A percentile compares a stretch with the other conserved stretches of the same genome.
Evolutionary conservation across 257 asterid genomes (phyloP).

Genomic region (Salvia miltiorrhiza): DNA sequence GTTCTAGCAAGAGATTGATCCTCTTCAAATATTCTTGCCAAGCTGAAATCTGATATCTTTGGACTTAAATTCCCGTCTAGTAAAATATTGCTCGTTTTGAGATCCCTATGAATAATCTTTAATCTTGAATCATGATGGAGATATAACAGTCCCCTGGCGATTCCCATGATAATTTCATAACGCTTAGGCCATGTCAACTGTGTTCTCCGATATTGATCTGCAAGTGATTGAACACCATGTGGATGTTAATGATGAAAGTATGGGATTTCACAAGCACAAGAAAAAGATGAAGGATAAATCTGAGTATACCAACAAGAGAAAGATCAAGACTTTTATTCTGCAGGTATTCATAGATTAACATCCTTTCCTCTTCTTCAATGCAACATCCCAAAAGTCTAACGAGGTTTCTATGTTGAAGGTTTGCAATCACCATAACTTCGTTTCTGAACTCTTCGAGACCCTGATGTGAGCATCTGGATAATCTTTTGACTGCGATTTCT

Average conservation of each 20-base stretch:
- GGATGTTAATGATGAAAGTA: neutral
- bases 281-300: neutral
- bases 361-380: slow-evolving; percentile 34
- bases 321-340: slow-evolving; percentile 27
- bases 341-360: slow-evolving; percentile 28
- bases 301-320: slow-evolving; percentile 19
- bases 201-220: slow-evolving; percentile 21
- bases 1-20: slow-evolving; percentile 29
- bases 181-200: slow-evolving; percentile 36
- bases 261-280: neutral
- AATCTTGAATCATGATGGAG: slow-evolving; percentile 49
- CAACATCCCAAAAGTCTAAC: slow-evolving; percentile 49
- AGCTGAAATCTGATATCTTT: slow-evolving; percentile 35
- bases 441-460: slow-evolving; percentile 35
- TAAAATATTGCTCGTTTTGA: slow-evolving; percentile 35
- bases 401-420: slow-evolving; percentile 48
- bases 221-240: neutral
- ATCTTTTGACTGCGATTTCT: slow-evolving; percentile 46
- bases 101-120: slow-evolving; percentile 38
- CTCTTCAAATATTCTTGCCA: slow-evolving; percentile 37
- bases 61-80: neutral
- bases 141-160: slow-evolving; percentile 37
- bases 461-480: slow-evolving; percentile 36
- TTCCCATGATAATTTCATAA: slow-evolving; percentile 35
- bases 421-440: slow-evolving; percentile 34